Percentiles rank a stretch among this genome's conserved stretches.
These are phyloP conservation scores for Fragilariopsis cylindrus DNA, from an alignment of 108 stramenopile species.

Conservation along the genomic window DNA sequence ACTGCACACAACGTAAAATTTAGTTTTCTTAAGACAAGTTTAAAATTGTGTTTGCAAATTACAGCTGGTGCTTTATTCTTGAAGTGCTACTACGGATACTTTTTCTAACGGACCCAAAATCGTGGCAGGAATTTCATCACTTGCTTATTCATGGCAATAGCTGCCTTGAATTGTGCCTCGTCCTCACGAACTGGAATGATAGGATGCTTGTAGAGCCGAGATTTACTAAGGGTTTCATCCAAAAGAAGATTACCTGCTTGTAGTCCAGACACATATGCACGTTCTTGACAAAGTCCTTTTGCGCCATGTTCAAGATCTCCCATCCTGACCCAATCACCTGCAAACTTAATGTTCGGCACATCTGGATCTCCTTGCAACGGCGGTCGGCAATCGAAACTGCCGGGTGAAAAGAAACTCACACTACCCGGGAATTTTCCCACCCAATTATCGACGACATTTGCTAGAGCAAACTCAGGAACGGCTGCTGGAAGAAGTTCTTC, in stretches of 20 bases:
- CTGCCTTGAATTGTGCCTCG: conserved; percentile 75
- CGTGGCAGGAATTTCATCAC: conserved; percentile 76
- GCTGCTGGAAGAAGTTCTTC: conserved; percentile 78
- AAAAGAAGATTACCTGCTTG: conserved; percentile 83
- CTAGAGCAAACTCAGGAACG: conserved; percentile 76
- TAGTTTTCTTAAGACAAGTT: not conserved
- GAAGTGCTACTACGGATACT: not conserved
- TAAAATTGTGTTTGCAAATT: not conserved
- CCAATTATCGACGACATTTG: conserved; percentile 85
- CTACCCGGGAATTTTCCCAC: conserved; percentile 85
- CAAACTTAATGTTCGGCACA: conserved; percentile 74
- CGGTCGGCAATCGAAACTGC: conserved; percentile 77
- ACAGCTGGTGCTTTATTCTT: not conserved
- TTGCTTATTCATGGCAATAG: conserved; percentile 65
- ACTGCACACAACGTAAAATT: too few species aligned
- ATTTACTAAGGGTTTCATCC: conserved; percentile 29
- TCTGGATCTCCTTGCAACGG: conserved; percentile 71
- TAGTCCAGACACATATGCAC: conserved; percentile 88
- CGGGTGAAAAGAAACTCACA: conserved; percentile 90
- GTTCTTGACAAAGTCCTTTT: conserved; percentile 93
- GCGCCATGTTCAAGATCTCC: conserved; percentile 92
- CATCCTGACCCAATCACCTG: conserved; percentile 93
- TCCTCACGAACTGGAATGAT: conserved; percentile 90
- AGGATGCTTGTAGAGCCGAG: conserved; percentile 38
- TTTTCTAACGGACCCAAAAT: conserved; percentile 72